Percentiles rank a stretch among this genome's conserved stretches.
These are phyloP conservation scores for Solanum raphanifolium DNA, from an alignment of 257 asterid genomes.

Conservation along the genomic window DNA sequence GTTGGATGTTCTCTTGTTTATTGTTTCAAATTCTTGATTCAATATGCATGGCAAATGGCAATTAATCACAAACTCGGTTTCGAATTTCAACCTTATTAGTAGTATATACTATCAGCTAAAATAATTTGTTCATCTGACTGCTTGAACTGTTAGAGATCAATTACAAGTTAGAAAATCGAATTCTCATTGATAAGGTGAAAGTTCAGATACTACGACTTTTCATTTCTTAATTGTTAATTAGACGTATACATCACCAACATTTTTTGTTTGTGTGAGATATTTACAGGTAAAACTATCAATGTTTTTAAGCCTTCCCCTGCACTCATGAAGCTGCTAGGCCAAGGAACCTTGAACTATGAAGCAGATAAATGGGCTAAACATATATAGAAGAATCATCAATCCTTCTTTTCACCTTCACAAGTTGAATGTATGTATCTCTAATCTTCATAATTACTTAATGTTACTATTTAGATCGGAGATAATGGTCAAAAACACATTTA, in stretches of 20 bases:
- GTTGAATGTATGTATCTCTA: slow-evolving; percentile 4
- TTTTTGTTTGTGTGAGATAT: not conserved
- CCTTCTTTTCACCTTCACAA: slow-evolving; percentile 13
- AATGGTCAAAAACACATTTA: not conserved
- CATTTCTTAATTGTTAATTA: not conserved
- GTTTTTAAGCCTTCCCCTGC: not conserved
- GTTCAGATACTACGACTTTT: not conserved
- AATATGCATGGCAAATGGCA: not conserved
- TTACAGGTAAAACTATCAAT: not conserved
- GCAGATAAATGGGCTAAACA: slow-evolving; percentile 16
- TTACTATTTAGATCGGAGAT: not conserved
- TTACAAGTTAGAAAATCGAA: no score
- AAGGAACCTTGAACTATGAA: slow-evolving; percentile 4
- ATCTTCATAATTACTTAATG: not conserved
- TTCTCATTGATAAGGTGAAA: not conserved
- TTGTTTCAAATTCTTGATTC: not conserved
- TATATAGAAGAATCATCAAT: slow-evolving; percentile 10
- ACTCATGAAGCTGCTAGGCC: not conserved
- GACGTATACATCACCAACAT: not conserved
- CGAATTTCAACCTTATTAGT: not conserved
- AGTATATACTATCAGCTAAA: no score
- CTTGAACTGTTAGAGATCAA: not conserved
- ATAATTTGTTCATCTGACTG: not conserved
- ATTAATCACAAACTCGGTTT: not conserved
- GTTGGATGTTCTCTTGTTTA: not conserved